Percentiles rank a stretch among this genome's conserved stretches.
phyloP scores from a whole-genome alignment of 73 alveolate genomes.

The Paramecium tetraurelia region DNA sequence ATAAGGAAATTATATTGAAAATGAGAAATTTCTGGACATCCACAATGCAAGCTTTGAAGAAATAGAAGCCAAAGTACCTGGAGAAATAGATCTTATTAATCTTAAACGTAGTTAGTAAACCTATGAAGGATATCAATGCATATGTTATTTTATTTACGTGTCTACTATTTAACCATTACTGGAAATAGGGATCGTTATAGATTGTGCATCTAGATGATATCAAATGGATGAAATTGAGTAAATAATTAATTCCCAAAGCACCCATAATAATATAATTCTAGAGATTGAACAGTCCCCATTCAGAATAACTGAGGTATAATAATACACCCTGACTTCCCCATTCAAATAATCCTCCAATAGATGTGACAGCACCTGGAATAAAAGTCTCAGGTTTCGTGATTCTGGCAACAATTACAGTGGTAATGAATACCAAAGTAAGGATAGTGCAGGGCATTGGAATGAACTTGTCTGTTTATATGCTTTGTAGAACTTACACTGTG shows the following conservation, averaged over 20 bases:
- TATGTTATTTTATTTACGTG: neutral
- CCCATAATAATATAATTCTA: conserved; percentile 1
- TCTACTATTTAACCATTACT: neutral
- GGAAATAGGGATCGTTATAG: neutral
- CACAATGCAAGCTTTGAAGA: neutral
- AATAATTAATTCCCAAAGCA: neutral
- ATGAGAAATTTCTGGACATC: neutral
- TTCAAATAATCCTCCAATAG: neutral
- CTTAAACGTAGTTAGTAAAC: neutral
- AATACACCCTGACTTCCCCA: neutral
- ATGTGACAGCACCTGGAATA: neutral
- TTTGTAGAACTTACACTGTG: neutral
- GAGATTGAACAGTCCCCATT: neutral
- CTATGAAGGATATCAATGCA: neutral
- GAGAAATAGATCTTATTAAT: neutral
- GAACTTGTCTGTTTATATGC: neutral
- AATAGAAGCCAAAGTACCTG: neutral
- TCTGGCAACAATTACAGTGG: neutral
- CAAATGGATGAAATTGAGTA: neutral
- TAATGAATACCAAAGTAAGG: neutral
- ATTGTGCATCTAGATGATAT: neutral
- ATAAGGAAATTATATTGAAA: neutral
- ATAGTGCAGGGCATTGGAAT: neutral
- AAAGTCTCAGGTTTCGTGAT: neutral
- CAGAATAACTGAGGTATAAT: neutral